A percentile compares a stretch with the other conserved stretches of the same genome.
These are phyloP conservation scores for Clonostachys sp. DNA, from an alignment of 2,329 filamentous ascomycete genomes.

Conservation along the genomic window DNA sequence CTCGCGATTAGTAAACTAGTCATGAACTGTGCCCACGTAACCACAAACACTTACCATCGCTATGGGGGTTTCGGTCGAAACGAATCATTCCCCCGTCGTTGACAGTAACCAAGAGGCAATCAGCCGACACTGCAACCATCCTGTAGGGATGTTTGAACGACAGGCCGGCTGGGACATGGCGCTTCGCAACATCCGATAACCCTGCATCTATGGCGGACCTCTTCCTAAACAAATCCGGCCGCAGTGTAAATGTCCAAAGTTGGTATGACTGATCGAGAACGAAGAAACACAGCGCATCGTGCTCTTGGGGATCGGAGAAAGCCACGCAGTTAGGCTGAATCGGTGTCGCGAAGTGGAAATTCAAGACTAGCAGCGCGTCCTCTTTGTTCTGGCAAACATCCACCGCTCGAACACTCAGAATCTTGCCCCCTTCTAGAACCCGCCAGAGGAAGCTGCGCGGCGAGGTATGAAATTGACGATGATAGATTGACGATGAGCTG, in stretches of 20 bases:
- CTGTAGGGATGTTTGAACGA: conserved; percentile 76
- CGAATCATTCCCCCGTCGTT: conserved; percentile 73
- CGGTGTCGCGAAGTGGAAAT: conserved; percentile 69
- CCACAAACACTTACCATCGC: conserved; percentile 33
- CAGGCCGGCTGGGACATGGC: conserved; percentile 68
- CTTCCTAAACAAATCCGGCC: conserved; percentile 76
- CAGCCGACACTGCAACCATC: conserved; percentile 67
- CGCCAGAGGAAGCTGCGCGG: conserved; percentile 91
- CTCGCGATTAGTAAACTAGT: neutral
- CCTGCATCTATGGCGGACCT: conserved; percentile 66
- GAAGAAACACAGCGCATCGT: conserved; percentile 74
- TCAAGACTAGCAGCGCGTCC: conserved; percentile 67
- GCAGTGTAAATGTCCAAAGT: conserved; percentile 79
- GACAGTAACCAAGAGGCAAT: conserved; percentile 75
- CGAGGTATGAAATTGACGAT: conserved; percentile 68
- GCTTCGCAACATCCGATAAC: conserved; percentile 72
- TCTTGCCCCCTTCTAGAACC: conserved; percentile 72
- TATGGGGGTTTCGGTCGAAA: conserved; percentile 54
- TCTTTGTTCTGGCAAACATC: conserved; percentile 70
- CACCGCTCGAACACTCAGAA: conserved; percentile 77
- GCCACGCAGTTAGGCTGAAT: conserved; percentile 77
- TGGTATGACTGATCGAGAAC: conserved; percentile 75
- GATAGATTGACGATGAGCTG: conserved; percentile 76
- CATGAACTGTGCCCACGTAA: neutral
- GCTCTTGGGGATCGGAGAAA: conserved; percentile 73